Conservation (phyloP, 208 protist genomes). For the Leishmania mexicana region DNA sequence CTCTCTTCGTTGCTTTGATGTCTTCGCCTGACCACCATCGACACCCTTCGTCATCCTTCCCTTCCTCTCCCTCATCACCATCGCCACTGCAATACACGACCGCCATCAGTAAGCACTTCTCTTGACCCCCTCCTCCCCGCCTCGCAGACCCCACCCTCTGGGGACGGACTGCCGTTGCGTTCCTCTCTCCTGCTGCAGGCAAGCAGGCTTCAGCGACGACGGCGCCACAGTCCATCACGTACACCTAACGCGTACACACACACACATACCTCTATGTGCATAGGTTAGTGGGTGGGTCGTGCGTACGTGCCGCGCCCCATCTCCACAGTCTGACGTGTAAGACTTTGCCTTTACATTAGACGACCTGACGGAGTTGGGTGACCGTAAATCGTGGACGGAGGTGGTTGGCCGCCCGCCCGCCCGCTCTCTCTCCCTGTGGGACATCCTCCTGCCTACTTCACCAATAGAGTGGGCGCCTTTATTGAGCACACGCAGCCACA, state of each 20-base stretch:
- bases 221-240: background rate
- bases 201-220: background rate
- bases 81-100: background rate
- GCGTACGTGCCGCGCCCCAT: background rate
- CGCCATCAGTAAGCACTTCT: background rate
- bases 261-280: background rate
- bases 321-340: background rate
- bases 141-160: background rate
- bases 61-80: background rate
- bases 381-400: background rate
- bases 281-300: background rate
- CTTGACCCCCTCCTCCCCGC: background rate
- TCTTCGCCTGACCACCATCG: background rate
- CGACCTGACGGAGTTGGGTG: background rate
- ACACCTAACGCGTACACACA: background rate
- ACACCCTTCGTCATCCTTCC: background rate
- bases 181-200: background rate
- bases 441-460: background rate
- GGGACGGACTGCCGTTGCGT: background rate
- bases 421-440: background rate
- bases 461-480: background rate
- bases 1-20: background rate
- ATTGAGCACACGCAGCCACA: background rate
- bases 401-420: background rate
- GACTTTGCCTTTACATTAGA: background rate